These are phyloP conservation scores for Radiomyces spectabilis DNA, from an alignment of 192 early-diverging fungal genomes.

Conservation along the genomic window DNA sequence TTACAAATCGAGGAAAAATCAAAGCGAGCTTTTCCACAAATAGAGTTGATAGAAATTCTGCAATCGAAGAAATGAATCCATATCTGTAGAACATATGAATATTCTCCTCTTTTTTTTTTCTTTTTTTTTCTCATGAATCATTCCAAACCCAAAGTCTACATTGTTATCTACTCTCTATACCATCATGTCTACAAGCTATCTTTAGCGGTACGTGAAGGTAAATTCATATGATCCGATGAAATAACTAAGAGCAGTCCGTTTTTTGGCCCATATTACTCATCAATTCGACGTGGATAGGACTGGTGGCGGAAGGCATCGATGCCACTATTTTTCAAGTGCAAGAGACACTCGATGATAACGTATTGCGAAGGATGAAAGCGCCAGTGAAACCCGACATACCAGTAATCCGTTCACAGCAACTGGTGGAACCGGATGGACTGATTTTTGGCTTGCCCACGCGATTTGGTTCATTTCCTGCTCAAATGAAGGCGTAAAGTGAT, in stretches of 20 bases:
- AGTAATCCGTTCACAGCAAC: slow-evolving; percentile 20
- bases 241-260: slow-evolving; percentile 32
- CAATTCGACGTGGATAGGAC: slow-evolving; percentile 45
- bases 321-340: slow-evolving; percentile 40
- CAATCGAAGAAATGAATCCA: too few species aligned
- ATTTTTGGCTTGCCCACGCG: slow-evolving; percentile 57
- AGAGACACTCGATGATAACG: slow-evolving; percentile 52
- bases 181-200: slow-evolving; percentile 69
- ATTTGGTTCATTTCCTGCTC: slow-evolving; percentile 67
- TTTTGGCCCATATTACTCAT: not conserved
- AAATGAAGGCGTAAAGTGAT: slow-evolving; percentile 52
- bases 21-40: too few species aligned
- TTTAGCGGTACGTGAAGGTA: slow-evolving; percentile 52
- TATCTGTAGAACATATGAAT: too few species aligned
- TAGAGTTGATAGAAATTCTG: too few species aligned
- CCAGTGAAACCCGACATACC: slow-evolving; percentile 38
- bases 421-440: slow-evolving; percentile 43
- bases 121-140: not conserved
- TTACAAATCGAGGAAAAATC: too few species aligned
- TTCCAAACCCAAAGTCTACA: slow-evolving; percentile 35
- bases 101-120: slow-evolving; percentile 1
- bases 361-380: slow-evolving; percentile 49
- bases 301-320: slow-evolving; percentile 36
- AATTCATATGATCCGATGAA: not conserved
- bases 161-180: slow-evolving; percentile 62